A percentile compares a stretch with the other conserved stretches of the same genome.
These are phyloP conservation scores for Volvox carteri DNA, from an alignment of 163 green algal genomes.

Conservation along the genomic window DNA sequence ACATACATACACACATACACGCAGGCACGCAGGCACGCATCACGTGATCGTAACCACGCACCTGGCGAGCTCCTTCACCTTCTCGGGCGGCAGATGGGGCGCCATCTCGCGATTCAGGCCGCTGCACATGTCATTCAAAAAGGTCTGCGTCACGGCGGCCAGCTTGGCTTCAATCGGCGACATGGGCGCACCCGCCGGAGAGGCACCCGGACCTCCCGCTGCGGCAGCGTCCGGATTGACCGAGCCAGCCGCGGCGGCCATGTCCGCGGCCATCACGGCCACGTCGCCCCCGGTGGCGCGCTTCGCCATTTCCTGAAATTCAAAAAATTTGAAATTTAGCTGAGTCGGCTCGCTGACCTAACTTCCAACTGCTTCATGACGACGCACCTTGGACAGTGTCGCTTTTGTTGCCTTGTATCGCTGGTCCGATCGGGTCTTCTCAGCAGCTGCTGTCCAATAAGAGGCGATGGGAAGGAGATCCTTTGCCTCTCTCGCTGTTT, in stretches of 20 bases:
- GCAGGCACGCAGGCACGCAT: background rate
- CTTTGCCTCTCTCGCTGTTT: too few species aligned
- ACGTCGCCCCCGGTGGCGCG: background rate
- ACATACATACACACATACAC: background rate
- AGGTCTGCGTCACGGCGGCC: background rate
- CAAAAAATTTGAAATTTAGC: too few species aligned
- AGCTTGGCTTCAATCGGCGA: background rate
- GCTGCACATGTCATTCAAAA: constrained; percentile 35
- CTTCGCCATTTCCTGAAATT: constrained; percentile 25
- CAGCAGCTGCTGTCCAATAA: too few species aligned
- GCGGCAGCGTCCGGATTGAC: background rate
- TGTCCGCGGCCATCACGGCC: background rate
- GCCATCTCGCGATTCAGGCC: constrained; percentile 25
- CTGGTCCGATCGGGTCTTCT: too few species aligned
- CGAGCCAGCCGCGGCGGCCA: background rate
- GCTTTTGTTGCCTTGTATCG: too few species aligned
- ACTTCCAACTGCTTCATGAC: too few species aligned
- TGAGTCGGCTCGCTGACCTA: too few species aligned
- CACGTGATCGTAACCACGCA: too few species aligned
- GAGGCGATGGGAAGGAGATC: too few species aligned
- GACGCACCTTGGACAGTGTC: too few species aligned
- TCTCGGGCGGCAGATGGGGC: background rate
- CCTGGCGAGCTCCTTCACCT: background rate
- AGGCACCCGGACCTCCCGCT: background rate
- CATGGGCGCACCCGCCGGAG: background rate